phyloP scores from a whole-genome alignment of 805 yeast species.

The Maudiozyma serrabonitensis region DNA sequence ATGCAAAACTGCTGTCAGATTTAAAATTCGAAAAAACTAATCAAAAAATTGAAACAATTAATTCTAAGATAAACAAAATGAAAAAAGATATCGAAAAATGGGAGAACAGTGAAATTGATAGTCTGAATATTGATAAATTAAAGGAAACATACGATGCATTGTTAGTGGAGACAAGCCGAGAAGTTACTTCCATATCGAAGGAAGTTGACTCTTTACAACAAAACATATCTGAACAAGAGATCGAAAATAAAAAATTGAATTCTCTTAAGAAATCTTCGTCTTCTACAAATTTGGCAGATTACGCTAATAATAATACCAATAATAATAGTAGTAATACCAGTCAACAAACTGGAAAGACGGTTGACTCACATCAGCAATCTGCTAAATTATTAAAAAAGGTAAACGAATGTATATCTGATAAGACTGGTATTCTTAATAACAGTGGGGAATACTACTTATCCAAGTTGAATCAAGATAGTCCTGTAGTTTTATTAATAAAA shows the following conservation, averaged over 20 bases:
- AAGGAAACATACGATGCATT: conserved; percentile 8
- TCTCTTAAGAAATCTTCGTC: conserved; percentile 11
- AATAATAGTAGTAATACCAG: not conserved
- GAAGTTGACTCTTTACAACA: conserved; percentile 10
- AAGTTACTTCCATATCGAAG: conserved; percentile 6
- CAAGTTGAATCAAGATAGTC: conserved; percentile 15
- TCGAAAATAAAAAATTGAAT: conserved; percentile 18
- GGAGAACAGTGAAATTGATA: conserved; percentile 14
- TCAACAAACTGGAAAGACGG: not conserved
- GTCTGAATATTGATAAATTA: conserved; percentile 9
- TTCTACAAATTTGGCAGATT: conserved; percentile 2
- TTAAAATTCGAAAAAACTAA: conserved; percentile 22
- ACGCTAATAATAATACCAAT: not conserved
- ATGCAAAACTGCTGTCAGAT: conserved; percentile 25
- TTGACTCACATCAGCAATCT: not conserved
- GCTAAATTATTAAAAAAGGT: conserved; percentile 14
- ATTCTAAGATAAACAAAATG: conserved; percentile 20
- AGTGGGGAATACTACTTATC: conserved; percentile 21
- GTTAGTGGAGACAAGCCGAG: conserved; percentile 5
- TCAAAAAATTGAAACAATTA: conserved; percentile 20
- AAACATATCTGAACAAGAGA: conserved; percentile 11
- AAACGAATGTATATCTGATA: conserved; percentile 17
- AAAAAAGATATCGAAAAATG: conserved; percentile 22
- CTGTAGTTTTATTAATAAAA: conserved; percentile 15
- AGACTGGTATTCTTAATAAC: conserved; percentile 18